A percentile compares a stretch with the other conserved stretches of the same genome.
phyloP scores from a whole-genome alignment of 2,329 filamentous ascomycete genomes.

The Fusarium subtropicale region DNA sequence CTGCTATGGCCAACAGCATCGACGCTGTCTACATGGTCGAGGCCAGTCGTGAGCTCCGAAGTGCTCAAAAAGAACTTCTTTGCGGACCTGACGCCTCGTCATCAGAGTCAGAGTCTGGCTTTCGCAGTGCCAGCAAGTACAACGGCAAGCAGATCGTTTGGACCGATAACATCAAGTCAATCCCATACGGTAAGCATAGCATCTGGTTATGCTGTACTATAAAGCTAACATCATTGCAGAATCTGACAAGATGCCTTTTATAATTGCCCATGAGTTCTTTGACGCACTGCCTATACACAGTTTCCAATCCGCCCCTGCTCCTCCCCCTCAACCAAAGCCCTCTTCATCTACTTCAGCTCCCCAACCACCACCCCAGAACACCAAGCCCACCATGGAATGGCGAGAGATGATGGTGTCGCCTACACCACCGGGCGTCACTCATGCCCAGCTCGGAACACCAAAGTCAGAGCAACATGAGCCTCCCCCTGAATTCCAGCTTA shows the following conservation, averaged over 20 bases:
- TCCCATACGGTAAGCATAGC: slow-evolving; percentile 71
- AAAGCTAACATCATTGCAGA: slow-evolving; percentile 54
- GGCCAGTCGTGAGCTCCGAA: slow-evolving; percentile 82
- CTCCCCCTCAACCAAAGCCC: slow-evolving; percentile 41
- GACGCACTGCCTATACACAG: slow-evolving; percentile 96
- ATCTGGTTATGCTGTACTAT: not conserved
- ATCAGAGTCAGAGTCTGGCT: slow-evolving; percentile 78
- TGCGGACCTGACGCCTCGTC: slow-evolving; percentile 77
- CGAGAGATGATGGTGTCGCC: slow-evolving; percentile 83
- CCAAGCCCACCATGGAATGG: slow-evolving; percentile 71
- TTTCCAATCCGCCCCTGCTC: slow-evolving; percentile 78
- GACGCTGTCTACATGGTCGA: slow-evolving; percentile 95
- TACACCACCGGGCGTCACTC: slow-evolving; percentile 66
- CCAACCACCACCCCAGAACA: slow-evolving; percentile 49
- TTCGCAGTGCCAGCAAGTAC: slow-evolving; percentile 81
- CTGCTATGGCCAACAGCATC: slow-evolving; percentile 78
- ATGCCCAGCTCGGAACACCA: slow-evolving; percentile 66
- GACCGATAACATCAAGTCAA: slow-evolving; percentile 88
- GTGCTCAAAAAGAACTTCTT: slow-evolving; percentile 82
- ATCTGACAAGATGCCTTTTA: slow-evolving; percentile 82
- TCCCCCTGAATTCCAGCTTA: slow-evolving; percentile 87
- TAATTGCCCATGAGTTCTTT: slow-evolving; percentile 98
- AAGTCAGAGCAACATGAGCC: slow-evolving; percentile 62
- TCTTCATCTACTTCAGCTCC: slow-evolving; percentile 51
- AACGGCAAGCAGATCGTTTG: slow-evolving; percentile 81